Base-by-base conservation (phyloP, 2,329 filamentous ascomycete species). In the Dactylellina cionopaga region DNA sequence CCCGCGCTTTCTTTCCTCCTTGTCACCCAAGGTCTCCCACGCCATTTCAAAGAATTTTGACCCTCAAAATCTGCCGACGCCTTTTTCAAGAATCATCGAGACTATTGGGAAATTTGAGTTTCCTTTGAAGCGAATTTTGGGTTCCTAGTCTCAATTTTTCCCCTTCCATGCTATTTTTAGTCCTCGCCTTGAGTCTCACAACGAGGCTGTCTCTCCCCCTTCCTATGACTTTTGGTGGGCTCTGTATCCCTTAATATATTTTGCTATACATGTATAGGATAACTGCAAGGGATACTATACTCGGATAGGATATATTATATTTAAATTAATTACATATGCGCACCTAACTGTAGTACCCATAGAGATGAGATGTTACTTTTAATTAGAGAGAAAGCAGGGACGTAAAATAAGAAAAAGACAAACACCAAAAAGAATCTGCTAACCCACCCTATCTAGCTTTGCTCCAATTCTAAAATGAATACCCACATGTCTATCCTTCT, bases 371-470 rank as follows among this genome's bases (percentile, higher is more conserved):
- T 44, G 15, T 39, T 25, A 33, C 54, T 58, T 58, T 54, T 43
- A 37, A 22, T 11, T 7, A 52, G 33, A 41, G 11, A 27, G 25
- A 15, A 17, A 29, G 10, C 17, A 31, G 9, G 10, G 11, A 24
- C 15, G 33, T 24, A 17, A 29, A 58, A 49, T 1, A 39, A 4
- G 13, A 33, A 37, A 62, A 29, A 25, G 13, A 64, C n/a, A n/a
- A 13, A 22, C 15, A 5, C 25, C 41, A 17, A 51, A 63, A 43
- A 41, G 39, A 44, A 59, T 54, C 43, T 58, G 58, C 66, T 56
- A 47, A 56, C 65, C 65, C 41, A 51, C 17, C 68, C 68, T 15
- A 54, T 72, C 68, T 72, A 72, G 43, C 68, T 65, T 52, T 72
- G 59, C 59, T 55, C 68, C 59, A 44, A 31, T 55, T 72, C 59